These are phyloP conservation scores for Pythium insidiosum DNA, from an alignment of 352 stramenopile genomes.

Conservation along the genomic window DNA sequence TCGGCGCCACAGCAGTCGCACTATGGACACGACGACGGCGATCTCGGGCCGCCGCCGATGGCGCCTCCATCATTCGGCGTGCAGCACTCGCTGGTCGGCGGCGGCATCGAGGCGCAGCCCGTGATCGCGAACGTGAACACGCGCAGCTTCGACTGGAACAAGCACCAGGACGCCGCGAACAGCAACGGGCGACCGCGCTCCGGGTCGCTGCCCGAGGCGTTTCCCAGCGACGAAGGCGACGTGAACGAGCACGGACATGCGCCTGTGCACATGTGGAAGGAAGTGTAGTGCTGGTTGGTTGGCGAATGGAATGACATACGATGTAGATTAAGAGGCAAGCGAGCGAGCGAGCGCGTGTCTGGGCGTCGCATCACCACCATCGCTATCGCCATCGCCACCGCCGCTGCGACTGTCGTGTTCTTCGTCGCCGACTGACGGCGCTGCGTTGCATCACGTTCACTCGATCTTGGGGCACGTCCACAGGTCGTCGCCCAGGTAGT, in stretches of 20 bases:
- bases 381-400: too few species aligned
- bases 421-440: too few species aligned
- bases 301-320: too few species aligned
- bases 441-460: too few species aligned
- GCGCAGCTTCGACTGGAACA: constrained; percentile 77
- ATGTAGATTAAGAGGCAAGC: too few species aligned
- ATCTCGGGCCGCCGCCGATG: constrained; percentile 54
- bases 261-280: constrained; percentile 20
- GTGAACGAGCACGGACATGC: background rate
- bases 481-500: constrained; percentile 97
- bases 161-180: constrained; percentile 18
- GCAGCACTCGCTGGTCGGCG: constrained; percentile 77
- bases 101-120: constrained; percentile 71
- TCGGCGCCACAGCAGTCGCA: constrained; percentile 6
- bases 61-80: constrained; percentile 52
- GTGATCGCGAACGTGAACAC: constrained; percentile 68
- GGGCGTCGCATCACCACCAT: too few species aligned
- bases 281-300: too few species aligned
- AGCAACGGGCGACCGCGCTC: constrained; percentile 18
- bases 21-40: constrained; percentile 13
- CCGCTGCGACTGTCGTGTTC: background rate
- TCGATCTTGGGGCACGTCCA: constrained; percentile 85
- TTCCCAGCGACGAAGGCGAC: background rate
- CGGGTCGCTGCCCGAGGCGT: constrained; percentile 24
- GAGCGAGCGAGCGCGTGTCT: too few species aligned